phyloP scores from a whole-genome alignment of 2,329 filamentous ascomycete genomes.

The Colletotrichum trifolii region DNA sequence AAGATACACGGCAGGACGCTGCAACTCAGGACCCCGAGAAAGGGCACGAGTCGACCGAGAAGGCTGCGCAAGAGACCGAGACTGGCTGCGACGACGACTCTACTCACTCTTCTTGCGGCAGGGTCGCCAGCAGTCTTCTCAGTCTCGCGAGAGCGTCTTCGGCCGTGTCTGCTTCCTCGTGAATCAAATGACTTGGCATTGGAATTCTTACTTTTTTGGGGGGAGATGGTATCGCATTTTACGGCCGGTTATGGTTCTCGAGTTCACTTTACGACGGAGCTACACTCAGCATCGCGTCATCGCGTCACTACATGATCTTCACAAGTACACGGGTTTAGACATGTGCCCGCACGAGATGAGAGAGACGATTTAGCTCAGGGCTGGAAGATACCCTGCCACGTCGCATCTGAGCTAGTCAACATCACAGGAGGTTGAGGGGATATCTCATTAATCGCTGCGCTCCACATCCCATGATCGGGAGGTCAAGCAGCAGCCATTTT shows the following conservation, averaged over 20 bases:
- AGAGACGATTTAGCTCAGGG: background rate
- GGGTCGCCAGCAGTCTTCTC: constrained; percentile 64
- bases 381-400: background rate
- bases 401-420: background rate
- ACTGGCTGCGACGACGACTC: constrained; percentile 46
- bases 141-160: constrained; percentile 51
- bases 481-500: background rate
- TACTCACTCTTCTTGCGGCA: constrained; percentile 58
- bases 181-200: background rate
- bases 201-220: background rate
- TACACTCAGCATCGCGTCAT: background rate
- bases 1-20: constrained; percentile 8
- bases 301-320: background rate
- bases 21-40: constrained; percentile 22
- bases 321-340: background rate
- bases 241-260: background rate
- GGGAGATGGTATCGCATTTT: constrained; percentile 2
- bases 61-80: constrained; percentile 28
- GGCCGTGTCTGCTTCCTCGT: constrained; percentile 27
- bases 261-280: background rate
- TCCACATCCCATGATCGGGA: constrained; percentile 4
- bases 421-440: background rate
- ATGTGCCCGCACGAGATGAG: background rate
- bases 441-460: constrained; percentile 10
- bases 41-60: constrained; percentile 37